Conservation (phyloP, 371 early-diverging fungal genomes). For the Blakeslea trispora region DNA sequence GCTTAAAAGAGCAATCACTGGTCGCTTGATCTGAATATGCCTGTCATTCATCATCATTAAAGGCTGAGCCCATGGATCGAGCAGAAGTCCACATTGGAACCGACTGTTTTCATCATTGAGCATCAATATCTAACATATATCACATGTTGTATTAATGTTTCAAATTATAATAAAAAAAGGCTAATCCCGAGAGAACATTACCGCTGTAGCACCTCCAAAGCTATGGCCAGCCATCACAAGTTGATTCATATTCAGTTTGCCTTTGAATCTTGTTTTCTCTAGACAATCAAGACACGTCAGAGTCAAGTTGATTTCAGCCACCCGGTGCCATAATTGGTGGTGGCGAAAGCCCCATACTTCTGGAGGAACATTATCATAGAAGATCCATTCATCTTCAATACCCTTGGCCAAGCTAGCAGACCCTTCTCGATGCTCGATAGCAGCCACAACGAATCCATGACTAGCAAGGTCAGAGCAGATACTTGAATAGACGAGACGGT, state of each 20-base stretch:
- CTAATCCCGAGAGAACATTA: too few species aligned
- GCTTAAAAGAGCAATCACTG: slow-evolving; percentile 40
- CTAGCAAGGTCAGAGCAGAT: slow-evolving; percentile 55
- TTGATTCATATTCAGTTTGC: slow-evolving; percentile 43
- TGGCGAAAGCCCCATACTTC: slow-evolving; percentile 32
- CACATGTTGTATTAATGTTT: too few species aligned
- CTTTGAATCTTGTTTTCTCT: slow-evolving; percentile 22
- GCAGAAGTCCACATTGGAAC: slow-evolving; percentile 39
- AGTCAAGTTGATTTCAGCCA: slow-evolving; percentile 37
- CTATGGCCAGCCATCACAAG: slow-evolving; percentile 57
- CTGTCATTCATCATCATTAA: slow-evolving; percentile 26
- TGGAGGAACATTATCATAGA: slow-evolving; percentile 20
- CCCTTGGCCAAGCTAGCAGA: slow-evolving; percentile 34
- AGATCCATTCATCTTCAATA: slow-evolving; percentile 17
- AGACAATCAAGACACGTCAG: slow-evolving; percentile 8
- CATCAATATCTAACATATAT: slow-evolving; percentile 13
- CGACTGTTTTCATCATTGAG: slow-evolving; percentile 21
- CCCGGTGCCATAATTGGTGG: slow-evolving; percentile 41
- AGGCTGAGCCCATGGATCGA: slow-evolving; percentile 52
- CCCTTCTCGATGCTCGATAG: slow-evolving; percentile 60
- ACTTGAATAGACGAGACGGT: slow-evolving; percentile 44
- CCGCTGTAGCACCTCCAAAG: slow-evolving; percentile 62
- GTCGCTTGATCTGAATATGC: slow-evolving; percentile 25
- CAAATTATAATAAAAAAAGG: too few species aligned
- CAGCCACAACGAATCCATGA: slow-evolving; percentile 52